Evolutionary conservation across 2,329 filamentous ascomycete genomes (phyloP).

Genomic region (Epichloe gansuensis): DNA sequence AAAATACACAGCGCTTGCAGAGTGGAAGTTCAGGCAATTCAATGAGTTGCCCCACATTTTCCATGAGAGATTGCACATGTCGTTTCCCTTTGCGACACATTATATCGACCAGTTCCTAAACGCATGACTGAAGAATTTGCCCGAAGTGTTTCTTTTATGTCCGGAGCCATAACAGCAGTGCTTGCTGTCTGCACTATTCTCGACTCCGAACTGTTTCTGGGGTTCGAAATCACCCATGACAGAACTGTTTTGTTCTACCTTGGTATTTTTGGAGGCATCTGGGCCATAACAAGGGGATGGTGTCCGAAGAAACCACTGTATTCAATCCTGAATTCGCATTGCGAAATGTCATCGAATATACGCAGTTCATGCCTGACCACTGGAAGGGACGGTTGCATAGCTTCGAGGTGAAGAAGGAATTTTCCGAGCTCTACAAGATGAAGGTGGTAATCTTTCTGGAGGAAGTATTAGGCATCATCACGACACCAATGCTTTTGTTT

Average conservation of each 20-base stretch:
- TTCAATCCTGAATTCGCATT: constrained; percentile 89
- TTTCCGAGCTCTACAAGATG: constrained; percentile 80
- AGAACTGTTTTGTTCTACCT: constrained; percentile 87
- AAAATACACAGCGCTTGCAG: constrained; percentile 82
- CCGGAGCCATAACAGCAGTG: constrained; percentile 76
- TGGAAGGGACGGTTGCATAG: constrained; percentile 89
- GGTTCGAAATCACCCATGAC: constrained; percentile 82
- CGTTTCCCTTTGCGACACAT: constrained; percentile 79
- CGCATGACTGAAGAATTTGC: constrained; percentile 80
- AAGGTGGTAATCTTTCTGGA: constrained; percentile 86
- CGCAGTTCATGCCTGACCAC: constrained; percentile 78
- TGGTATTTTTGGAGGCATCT: constrained; percentile 69
- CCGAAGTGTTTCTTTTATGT: constrained; percentile 75
- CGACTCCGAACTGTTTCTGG: constrained; percentile 81
- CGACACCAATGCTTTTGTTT: constrained; percentile 80
- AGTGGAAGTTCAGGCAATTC: constrained; percentile 98
- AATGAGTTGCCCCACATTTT: constrained; percentile 94
- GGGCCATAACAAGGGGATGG: constrained; percentile 68
- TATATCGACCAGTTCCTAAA: constrained; percentile 95
- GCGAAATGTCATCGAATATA: constrained; percentile 81
- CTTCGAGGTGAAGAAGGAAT: constrained; percentile 84
- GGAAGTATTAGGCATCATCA: constrained; percentile 82
- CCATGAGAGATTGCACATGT: constrained; percentile 81
- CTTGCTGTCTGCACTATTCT: constrained; percentile 74
- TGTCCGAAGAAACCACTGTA: constrained; percentile 78